A percentile compares a stretch with the other conserved stretches of the same genome.
Conservation (phyloP, 169 alveolate genomes). For the Plasmodium gaboni region DNA sequence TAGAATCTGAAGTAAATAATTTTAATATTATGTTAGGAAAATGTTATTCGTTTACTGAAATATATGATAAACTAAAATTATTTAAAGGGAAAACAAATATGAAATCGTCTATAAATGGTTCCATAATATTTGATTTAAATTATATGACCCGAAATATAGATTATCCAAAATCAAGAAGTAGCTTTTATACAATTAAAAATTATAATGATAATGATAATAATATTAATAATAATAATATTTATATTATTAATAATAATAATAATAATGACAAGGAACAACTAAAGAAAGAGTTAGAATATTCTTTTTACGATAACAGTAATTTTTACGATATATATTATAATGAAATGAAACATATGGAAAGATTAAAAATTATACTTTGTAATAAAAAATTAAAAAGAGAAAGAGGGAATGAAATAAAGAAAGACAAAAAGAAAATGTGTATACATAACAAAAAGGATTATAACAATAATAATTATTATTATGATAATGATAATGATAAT, state of each 20-base stretch:
- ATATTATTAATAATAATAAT: background rate
- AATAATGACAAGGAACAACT: background rate
- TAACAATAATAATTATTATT: background rate
- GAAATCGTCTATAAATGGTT: slow-evolving; percentile 11
- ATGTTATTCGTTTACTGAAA: slow-evolving; percentile 47
- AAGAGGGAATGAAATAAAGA: background rate
- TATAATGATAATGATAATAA: background rate
- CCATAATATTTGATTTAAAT: slow-evolving; percentile 26
- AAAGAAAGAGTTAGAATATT: slow-evolving; percentile 29
- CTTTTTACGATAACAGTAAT: slow-evolving; percentile 56
- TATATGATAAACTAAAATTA: slow-evolving; percentile 40
- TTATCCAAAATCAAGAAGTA: slow-evolving; percentile 1
- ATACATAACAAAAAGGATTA: background rate
- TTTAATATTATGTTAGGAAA: slow-evolving; percentile 57
- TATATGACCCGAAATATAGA: background rate
- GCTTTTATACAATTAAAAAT: background rate
- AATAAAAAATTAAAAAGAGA: background rate
- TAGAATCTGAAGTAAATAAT: slow-evolving; percentile 23
- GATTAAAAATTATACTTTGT: slow-evolving; percentile 1
- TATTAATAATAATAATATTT: too few species aligned
- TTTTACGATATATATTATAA: slow-evolving; percentile 54
- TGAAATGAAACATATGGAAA: slow-evolving; percentile 37
- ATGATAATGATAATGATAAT: background rate
- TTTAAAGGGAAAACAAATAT: slow-evolving; percentile 36
- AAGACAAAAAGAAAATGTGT: background rate